Conservation (phyloP, 2,329 filamentous ascomycete genomes). For the Colletotrichum eremochloae region DNA sequence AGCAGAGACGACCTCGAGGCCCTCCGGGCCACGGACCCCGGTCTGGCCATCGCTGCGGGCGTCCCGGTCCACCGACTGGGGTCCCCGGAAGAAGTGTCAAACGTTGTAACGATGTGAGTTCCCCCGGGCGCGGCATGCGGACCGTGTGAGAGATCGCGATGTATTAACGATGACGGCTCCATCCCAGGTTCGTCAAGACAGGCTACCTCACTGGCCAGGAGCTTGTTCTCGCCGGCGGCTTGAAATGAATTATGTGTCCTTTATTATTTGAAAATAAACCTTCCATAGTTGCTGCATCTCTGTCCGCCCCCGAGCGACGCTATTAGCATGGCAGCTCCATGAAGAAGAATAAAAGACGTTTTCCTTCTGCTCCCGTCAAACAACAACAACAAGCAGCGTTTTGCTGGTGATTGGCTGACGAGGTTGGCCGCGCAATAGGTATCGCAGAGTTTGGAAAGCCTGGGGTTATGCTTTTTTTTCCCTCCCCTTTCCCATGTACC, state of each 20-base stretch:
- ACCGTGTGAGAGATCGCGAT: neutral
- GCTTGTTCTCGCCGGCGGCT: slow-evolving; percentile 46
- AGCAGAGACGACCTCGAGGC: slow-evolving; percentile 49
- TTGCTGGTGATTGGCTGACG: neutral
- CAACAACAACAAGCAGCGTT: neutral
- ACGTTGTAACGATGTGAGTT: slow-evolving; percentile 52
- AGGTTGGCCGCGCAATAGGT: neutral
- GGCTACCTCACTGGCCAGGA: slow-evolving; percentile 50
- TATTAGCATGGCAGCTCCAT: neutral
- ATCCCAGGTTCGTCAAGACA: slow-evolving; percentile 47
- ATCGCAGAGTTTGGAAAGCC: neutral
- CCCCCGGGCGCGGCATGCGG: neutral
- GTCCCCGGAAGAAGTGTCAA: slow-evolving; percentile 52
- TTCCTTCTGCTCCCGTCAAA: neutral
- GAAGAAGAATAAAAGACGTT: neutral
- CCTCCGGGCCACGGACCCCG: slow-evolving; percentile 49
- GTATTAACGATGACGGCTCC: neutral
- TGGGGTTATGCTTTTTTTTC: neutral
- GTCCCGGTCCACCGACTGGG: slow-evolving; percentile 53
- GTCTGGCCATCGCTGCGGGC: slow-evolving; percentile 51
- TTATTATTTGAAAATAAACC: neutral
- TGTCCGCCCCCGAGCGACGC: neutral
- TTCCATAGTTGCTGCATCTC: neutral
- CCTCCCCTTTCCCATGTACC: neutral
- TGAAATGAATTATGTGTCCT: slow-evolving; percentile 41